Evolutionary conservation across 1,139 yeast species (phyloP).

Genomic region (Yamadazyma conglobata): DNA sequence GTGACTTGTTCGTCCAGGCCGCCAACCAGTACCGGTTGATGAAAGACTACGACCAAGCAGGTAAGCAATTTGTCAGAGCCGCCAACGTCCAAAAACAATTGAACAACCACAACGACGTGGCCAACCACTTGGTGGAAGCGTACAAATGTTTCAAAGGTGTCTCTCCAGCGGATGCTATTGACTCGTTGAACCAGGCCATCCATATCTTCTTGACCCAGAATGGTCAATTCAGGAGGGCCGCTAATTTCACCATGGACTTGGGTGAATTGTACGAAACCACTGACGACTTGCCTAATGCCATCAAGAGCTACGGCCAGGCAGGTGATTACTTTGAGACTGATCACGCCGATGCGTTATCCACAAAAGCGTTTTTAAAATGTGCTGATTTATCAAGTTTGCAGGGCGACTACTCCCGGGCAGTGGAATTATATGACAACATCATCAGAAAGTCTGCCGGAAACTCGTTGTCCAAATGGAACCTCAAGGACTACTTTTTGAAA

Average conservation of each 20-base stretch:
- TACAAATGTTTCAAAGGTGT: conserved; percentile 79
- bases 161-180: conserved; percentile 74
- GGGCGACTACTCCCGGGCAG: conserved; percentile 70
- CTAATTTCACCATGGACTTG: conserved; percentile 86
- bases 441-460: conserved; percentile 75
- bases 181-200: conserved; percentile 72
- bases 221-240: conserved; percentile 96
- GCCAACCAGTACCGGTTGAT: conserved; percentile 80
- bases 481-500: conserved; percentile 88
- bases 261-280: conserved; percentile 81
- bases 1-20: conserved; percentile 85
- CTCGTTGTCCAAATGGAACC: conserved; percentile 80
- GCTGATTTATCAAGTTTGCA: conserved; percentile 85
- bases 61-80: conserved; percentile 80
- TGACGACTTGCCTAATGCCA: conserved; percentile 65
- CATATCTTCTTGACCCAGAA: conserved; percentile 74
- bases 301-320: conserved; percentile 81
- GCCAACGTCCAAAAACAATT: conserved; percentile 75
- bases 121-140: conserved; percentile 86
- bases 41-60: conserved; percentile 72
- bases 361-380: conserved; percentile 82
- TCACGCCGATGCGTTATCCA: conserved; percentile 88
- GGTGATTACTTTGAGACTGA: conserved; percentile 96
- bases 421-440: conserved; percentile 70
- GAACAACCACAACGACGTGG: conserved; percentile 85